Percentiles rank a stretch among this genome's conserved stretches.
phyloP scores from a whole-genome alignment of 768 basidiomycete species.

The Cystofilobasidium macerans region DNA sequence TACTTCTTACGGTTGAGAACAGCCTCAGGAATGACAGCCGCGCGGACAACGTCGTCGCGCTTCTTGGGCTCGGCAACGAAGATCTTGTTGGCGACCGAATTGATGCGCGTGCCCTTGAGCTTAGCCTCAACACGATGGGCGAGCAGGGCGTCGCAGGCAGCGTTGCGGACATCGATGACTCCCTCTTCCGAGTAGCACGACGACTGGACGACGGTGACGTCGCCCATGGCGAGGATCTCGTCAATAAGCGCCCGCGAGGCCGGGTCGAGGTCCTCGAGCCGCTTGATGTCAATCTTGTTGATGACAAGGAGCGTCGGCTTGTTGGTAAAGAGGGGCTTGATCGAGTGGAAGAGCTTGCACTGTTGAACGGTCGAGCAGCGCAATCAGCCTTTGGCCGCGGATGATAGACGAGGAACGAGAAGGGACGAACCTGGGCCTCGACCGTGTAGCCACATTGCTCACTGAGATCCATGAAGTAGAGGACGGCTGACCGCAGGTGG shows the following conservation, averaged over 20 bases:
- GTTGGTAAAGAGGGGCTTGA: conserved; percentile 88
- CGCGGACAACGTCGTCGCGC: conserved; percentile 76
- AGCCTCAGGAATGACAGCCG: conserved; percentile 77
- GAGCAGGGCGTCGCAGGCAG: conserved; percentile 86
- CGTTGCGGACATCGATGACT: conserved; percentile 91
- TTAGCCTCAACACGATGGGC: conserved; percentile 90
- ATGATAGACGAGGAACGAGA: neutral
- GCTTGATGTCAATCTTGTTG: conserved; percentile 93
- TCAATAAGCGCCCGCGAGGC: conserved; percentile 71
- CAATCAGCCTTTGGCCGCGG: neutral
- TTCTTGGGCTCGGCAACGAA: conserved; percentile 87
- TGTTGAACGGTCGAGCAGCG: conserved; percentile 36
- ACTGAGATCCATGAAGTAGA: conserved; percentile 98
- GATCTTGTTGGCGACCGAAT: conserved; percentile 84
- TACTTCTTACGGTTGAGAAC: conserved; percentile 68
- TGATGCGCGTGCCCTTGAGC: conserved; percentile 85
- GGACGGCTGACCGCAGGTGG: conserved; percentile 80
- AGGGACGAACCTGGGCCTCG: conserved; percentile 69
- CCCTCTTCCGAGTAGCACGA: conserved; percentile 96
- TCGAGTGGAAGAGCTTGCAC: conserved; percentile 98
- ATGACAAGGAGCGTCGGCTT: conserved; percentile 91
- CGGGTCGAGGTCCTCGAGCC: conserved; percentile 68
- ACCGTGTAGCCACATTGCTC: conserved; percentile 97
- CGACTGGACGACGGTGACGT: conserved; percentile 63
- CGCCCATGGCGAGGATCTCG: conserved; percentile 65